Evolutionary conservation across 1,284 basidiomycete genomes (phyloP).

Genomic region (Sparassis latifolia): DNA sequence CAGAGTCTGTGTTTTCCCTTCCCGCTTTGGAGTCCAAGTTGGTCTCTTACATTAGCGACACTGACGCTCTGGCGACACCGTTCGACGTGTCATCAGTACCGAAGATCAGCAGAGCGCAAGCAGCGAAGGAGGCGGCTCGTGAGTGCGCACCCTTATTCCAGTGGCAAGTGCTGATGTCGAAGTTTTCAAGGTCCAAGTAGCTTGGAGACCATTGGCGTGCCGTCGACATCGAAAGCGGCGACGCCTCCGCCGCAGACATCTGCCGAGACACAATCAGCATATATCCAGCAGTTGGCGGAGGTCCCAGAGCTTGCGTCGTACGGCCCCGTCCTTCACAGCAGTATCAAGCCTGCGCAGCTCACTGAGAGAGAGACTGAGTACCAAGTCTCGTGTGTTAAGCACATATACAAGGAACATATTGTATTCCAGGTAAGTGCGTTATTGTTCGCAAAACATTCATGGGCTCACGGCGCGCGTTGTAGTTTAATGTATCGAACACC

Average conservation of each 20-base stretch:
- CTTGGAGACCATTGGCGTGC: constrained; percentile 74
- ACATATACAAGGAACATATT: constrained; percentile 92
- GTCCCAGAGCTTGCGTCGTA: constrained; percentile 86
- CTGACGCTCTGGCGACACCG: constrained; percentile 56
- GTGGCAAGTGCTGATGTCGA: no score
- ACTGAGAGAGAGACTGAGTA: constrained; percentile 99
- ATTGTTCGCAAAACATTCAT: not conserved
- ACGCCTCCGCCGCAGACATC: constrained; percentile 64
- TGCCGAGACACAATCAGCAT: constrained; percentile 81
- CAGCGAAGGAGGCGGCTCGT: constrained; percentile 82
- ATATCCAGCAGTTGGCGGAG: constrained; percentile 79
- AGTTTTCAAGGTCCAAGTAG: constrained; percentile 63
- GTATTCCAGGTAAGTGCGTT: constrained; percentile 79
- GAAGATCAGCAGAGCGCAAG: constrained; percentile 87
- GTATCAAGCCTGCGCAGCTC: constrained; percentile 72
- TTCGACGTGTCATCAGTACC: constrained; percentile 83
- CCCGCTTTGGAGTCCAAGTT: constrained; percentile 83
- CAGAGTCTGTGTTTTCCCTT: constrained; percentile 90
- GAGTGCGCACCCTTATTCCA: constrained; percentile 25
- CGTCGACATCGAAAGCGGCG: constrained; percentile 54
- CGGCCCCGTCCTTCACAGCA: constrained; percentile 87
- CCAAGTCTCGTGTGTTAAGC: constrained; percentile 94
- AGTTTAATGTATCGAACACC: constrained; percentile 99
- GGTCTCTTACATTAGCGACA: constrained; percentile 84
- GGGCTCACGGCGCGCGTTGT: constrained; percentile 1